Base-by-base conservation (phyloP, 805 yeast genomes). In the Lipomyces orientalis region DNA sequence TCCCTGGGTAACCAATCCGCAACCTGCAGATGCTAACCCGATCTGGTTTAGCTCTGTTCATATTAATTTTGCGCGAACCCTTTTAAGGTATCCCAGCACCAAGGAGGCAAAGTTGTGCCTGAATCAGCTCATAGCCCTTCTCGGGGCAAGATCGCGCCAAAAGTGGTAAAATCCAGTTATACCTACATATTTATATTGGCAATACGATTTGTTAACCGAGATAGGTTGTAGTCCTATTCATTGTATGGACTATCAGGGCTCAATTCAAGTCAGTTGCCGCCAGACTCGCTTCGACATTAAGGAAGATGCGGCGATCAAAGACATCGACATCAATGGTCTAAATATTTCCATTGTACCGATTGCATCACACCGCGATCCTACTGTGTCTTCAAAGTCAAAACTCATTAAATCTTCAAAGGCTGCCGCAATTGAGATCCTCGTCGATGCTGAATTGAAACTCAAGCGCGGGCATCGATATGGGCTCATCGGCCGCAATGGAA, bases 401-500 rank as follows among this genome's bases (percentile, higher is more conserved):
- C 25, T 16, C 6, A 3, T 8, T 16, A 43, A 43, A 43, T 35
- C 14, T 35, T 35, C 39, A 14, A 56, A 56, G 29, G 12, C 25
- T 34, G 25, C 25, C 7, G 60, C 25, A n/a, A 9, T 34, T 19
- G 46, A 57, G 51, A 16, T 57, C 10, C 19, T 57, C 10, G 25
- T n/a, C 10, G 31, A 35, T 0, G 60, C 60, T 9, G 46, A 57
- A 8, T 29, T 57, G 31, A 57, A 35, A 34, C 51, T 57, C 22
- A 57, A 37, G 60, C 6, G 33, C 12, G 60, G 60, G 31, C 14
- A n/a, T 33, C 43, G 37, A 4, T 57, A 57, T 34, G 43, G 60
- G 16, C 46, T 57, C 29, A 34, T 34, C 31, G 60, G 60, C 10
- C 43, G 60, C 29, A 57, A 57, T 57, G 60, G 60, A 8, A 19